Conservation (phyloP, 1,284 basidiomycete species). For the Puccinia polysora region DNA sequence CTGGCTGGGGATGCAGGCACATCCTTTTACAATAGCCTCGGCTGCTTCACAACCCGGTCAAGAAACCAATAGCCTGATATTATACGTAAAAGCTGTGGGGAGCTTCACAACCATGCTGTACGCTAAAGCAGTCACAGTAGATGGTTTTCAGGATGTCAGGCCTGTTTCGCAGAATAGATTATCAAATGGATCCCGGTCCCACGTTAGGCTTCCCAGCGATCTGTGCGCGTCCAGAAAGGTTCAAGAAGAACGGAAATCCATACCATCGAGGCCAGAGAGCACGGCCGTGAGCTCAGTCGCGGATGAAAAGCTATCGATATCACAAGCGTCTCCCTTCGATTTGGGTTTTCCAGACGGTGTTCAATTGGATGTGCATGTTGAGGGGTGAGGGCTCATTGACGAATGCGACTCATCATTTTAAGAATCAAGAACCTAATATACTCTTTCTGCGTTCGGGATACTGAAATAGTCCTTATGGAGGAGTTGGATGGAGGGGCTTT, state of each 20-base stretch:
- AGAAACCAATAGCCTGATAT: conserved; percentile 20
- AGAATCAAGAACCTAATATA: not conserved
- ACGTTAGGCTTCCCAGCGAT: conserved; percentile 22
- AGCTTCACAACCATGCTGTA: conserved; percentile 39
- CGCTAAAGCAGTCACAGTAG: conserved; percentile 11
- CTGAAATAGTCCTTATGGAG: conserved; percentile 36
- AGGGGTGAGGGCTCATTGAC: conserved; percentile 9
- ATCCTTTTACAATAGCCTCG: conserved; percentile 42
- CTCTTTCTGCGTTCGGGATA: not conserved
- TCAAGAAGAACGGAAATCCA: not conserved
- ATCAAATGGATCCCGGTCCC: not conserved
- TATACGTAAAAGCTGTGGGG: conserved; percentile 39
- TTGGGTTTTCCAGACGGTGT: conserved; percentile 10
- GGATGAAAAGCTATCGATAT: not conserved
- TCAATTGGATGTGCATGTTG: conserved; percentile 16
- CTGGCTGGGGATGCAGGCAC: conserved; percentile 23
- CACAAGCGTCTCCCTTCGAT: not conserved
- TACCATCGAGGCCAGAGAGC: not conserved
- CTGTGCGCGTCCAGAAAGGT: not conserved
- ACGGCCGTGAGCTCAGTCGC: not conserved
- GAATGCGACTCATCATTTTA: not conserved
- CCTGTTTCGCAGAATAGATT: not conserved
- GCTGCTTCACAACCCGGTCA: conserved; percentile 2
- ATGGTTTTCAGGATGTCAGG: conserved; percentile 10
- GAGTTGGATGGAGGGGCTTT: conserved; percentile 31